Evolutionary conservation across 2,329 filamentous ascomycete species (phyloP), one percentile per base, ranked within the genome.

Genomic region (Pseudodiploospora longispora): DNA sequence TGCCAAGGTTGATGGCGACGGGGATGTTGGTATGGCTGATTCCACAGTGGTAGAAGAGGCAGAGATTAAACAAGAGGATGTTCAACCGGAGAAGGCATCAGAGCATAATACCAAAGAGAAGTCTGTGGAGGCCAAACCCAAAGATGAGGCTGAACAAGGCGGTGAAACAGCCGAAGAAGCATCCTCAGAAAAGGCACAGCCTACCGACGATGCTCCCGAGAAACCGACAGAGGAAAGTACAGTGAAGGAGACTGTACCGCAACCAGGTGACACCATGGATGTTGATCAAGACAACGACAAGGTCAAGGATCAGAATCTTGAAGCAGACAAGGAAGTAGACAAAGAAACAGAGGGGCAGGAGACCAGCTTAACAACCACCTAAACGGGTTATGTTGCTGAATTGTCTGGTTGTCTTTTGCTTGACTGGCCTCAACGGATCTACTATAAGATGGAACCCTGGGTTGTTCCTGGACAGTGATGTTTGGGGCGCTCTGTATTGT

Each of bases 1-100:
- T 35, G 40, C 54, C 4, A 64, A 63, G 31, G 57, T 67, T 4
- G 73, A 77, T 30, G 59, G 57, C 2, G 72, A 76, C 45, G 72
- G 72, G 9, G 72, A 77, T 52, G 63, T 76, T 6, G 70, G 72
- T 7, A 77, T 77, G 72, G 62, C 60, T 3, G 70, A 69, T 36
- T 50, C 65, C 3, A 57, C 60, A 1, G 49, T 61, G 1, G 51
- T 51, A 7, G 53, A 61, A 9, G 55, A 58, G 35, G 53, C 63
- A n/a, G 51, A 56, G 6, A 66, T 70, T 38, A 68, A 70, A 46
- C 61, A 63, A 30, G 67, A 70, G 35, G 68, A 70, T 5, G 50
- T 50, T 4, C 64, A 69, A 39, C 52, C 57, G 3, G 57, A 56
- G 27, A 51, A 63, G 1, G 56, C 62, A 2, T 50, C 60, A 12